Evolutionary conservation across 75 land plant genomes (phyloP).

Genomic region (Chamaecyparis obtusa): DNA sequence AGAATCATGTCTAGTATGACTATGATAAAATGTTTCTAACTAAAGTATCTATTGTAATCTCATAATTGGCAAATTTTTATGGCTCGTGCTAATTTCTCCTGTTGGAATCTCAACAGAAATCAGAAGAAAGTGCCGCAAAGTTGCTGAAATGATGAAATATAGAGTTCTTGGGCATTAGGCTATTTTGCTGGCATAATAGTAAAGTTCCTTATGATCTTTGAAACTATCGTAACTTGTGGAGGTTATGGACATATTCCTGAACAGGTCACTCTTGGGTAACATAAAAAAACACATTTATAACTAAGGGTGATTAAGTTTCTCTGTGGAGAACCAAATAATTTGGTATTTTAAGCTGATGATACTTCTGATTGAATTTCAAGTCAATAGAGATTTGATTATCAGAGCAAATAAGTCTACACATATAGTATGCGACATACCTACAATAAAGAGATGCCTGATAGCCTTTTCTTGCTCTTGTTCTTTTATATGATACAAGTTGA

Average conservation of each 20-base stretch:
- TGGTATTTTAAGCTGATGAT: neutral
- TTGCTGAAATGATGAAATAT: neutral
- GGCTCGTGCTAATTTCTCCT: neutral
- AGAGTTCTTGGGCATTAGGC: neutral
- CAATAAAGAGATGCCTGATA: neutral
- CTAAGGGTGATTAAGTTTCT: neutral
- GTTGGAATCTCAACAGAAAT: conserved; percentile 2
- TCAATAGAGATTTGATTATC: neutral
- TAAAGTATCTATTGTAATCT: neutral
- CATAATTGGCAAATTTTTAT: neutral
- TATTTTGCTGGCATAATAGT: neutral
- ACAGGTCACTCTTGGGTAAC: neutral
- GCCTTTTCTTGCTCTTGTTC: neutral
- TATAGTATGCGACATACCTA: neutral
- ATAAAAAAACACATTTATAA: neutral
- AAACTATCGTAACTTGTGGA: neutral
- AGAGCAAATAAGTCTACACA: neutral
- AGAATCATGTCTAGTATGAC: neutral
- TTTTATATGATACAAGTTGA: neutral
- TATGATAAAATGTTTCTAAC: neutral
- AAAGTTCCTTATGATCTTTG: neutral
- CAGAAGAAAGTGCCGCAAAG: conserved; percentile 9
- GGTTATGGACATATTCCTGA: neutral
- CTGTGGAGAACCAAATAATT: neutral
- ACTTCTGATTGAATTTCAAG: neutral